Evolutionary conservation across 192 early-diverging fungal genomes (phyloP).

Genomic region (Piromyces sp.): DNA sequence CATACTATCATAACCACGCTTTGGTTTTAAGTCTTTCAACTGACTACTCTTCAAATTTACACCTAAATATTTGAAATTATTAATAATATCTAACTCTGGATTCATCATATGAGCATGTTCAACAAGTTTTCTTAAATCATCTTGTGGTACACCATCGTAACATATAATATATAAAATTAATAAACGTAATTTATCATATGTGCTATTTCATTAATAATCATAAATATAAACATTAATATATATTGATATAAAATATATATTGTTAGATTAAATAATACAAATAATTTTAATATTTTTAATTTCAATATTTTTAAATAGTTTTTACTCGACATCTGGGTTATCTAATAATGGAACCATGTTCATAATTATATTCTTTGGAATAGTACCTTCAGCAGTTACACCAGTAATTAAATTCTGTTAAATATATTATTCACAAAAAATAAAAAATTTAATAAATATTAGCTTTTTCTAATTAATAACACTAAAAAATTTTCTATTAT

Average conservation of each 20-base stretch:
- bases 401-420: slow-evolving; percentile 62
- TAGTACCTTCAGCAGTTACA: slow-evolving; percentile 49
- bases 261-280: too few relatives aligned
- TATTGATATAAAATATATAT: too few relatives aligned
- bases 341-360: slow-evolving; percentile 64
- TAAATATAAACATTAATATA: too few relatives aligned
- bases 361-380: slow-evolving; percentile 45
- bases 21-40: neutral
- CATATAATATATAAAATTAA: slow-evolving; percentile 69
- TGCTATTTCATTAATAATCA: slow-evolving; percentile 12
- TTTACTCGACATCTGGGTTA: slow-evolving; percentile 42
- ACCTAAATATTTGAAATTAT: slow-evolving; percentile 50
- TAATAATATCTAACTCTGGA: slow-evolving; percentile 63
- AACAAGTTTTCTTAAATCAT: slow-evolving; percentile 48
- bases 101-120: slow-evolving; percentile 47
- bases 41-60: slow-evolving; percentile 20
- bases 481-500: slow-evolving; percentile 1
- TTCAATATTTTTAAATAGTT: too few relatives aligned
- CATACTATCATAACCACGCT: neutral
- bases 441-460: too few relatives aligned
- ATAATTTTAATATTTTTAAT: too few relatives aligned
- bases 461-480: slow-evolving; percentile 1
- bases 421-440: too few relatives aligned
- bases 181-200: slow-evolving; percentile 54
- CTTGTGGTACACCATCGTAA: slow-evolving; percentile 54